Conservation (phyloP, 192 early-diverging fungal genomes). For the Coemansia guatemalensis region DNA sequence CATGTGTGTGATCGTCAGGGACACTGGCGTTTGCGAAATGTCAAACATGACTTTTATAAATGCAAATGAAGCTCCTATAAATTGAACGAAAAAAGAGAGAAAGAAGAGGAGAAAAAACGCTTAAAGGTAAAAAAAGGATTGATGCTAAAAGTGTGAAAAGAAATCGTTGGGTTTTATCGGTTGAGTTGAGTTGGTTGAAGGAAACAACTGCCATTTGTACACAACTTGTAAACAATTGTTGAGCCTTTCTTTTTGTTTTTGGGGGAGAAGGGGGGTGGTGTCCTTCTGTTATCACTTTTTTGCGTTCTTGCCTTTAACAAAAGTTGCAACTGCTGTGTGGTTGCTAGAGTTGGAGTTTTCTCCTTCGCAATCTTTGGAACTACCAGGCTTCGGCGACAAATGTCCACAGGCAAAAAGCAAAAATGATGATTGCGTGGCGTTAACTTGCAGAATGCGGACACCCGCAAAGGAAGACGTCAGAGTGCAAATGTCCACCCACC, state of each 20-base stretch:
- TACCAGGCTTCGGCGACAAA: neutral
- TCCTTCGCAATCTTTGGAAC: neutral
- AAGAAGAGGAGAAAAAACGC: neutral
- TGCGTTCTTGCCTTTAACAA: too few species aligned
- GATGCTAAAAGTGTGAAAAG: neutral
- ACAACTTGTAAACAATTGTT: constrained; percentile 1
- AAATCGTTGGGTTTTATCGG: neutral
- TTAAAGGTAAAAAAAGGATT: neutral
- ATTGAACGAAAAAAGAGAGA: neutral
- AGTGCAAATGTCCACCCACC: neutral
- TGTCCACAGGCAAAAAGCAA: neutral
- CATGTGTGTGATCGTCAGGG: constrained; percentile 35
- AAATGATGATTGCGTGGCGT: neutral
- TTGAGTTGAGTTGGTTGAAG: neutral
- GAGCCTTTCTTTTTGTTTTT: constrained; percentile 1
- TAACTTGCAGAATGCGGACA: neutral
- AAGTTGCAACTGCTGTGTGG: too few species aligned
- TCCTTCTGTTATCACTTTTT: neutral
- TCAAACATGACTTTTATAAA: constrained; percentile 29
- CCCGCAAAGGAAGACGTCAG: neutral
- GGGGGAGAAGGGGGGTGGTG: neutral
- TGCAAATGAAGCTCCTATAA: neutral
- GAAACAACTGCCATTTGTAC: neutral
- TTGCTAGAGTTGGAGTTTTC: too few species aligned
- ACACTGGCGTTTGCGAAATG: constrained; percentile 33